A percentile compares a stretch with the other conserved stretches of the same genome.
These are phyloP conservation scores for Cenchrus fungigraminus DNA, from an alignment of 176 grass and related monocot species.

Conservation along the genomic window DNA sequence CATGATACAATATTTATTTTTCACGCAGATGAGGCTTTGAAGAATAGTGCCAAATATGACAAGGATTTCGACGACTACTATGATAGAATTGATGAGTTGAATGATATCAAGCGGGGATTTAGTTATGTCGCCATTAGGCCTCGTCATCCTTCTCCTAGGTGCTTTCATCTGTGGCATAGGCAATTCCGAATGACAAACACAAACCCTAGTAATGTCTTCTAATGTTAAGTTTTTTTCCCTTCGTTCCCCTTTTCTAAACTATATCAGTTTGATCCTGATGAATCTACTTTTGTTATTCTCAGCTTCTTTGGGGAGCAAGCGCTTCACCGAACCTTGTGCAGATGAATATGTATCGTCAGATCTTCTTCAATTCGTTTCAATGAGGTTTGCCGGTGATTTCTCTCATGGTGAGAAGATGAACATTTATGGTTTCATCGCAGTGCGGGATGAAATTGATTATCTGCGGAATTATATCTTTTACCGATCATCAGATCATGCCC, in stretches of 20 bases:
- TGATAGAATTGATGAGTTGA: neutral
- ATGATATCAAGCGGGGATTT: neutral
- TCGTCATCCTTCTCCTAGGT: neutral
- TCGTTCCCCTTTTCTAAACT: neutral
- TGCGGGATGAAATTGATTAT: neutral
- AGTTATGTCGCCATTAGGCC: neutral
- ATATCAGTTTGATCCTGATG: neutral
- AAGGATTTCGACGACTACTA: neutral
- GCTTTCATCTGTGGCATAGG: neutral
- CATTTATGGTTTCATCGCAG: neutral
- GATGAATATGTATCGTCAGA: neutral
- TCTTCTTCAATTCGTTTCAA: neutral
- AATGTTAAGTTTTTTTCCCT: too few relatives aligned
- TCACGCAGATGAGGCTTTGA: neutral
- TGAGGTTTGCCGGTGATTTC: constrained; percentile 9
- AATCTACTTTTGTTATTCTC: neutral
- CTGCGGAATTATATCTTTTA: neutral
- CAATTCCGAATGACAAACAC: neutral
- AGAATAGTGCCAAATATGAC: neutral
- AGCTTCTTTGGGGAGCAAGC: neutral
- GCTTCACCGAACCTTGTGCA: neutral
- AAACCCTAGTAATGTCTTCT: neutral
- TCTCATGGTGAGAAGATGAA: neutral
- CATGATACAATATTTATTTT: too few relatives aligned
- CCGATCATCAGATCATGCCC: neutral